A percentile compares a stretch with the other conserved stretches of the same genome.
phyloP scores from a whole-genome alignment of 257 asterid species.

The Lavandula angustifolia region DNA sequence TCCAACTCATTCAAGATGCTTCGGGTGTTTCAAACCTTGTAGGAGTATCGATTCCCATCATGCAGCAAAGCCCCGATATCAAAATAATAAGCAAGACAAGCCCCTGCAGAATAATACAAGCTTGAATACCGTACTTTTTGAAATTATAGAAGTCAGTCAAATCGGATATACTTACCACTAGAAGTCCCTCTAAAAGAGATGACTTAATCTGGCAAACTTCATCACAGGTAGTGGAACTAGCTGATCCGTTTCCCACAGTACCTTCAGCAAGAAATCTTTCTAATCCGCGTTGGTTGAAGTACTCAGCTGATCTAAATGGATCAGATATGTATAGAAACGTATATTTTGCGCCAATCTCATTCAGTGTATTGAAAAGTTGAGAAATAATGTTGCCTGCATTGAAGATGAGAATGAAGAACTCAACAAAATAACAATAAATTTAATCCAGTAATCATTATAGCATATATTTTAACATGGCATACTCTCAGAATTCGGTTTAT shows the following conservation, averaged over 20 bases:
- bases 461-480: constrained; percentile 24
- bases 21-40: constrained; percentile 91
- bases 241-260: constrained; percentile 46
- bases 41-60: constrained; percentile 98
- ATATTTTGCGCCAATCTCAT: constrained; percentile 73
- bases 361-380: constrained; percentile 60
- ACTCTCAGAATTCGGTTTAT: constrained; percentile 64
- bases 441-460: constrained; percentile 3
- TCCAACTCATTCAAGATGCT: constrained; percentile 55
- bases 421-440: not conserved
- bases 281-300: constrained; percentile 48
- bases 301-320: constrained; percentile 55
- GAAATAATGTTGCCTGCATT: constrained; percentile 74
- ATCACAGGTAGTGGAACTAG: constrained; percentile 62
- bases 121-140: constrained; percentile 3
- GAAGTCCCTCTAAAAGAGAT: constrained; percentile 81
- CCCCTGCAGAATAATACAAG: constrained; percentile 56
- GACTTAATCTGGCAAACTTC: constrained; percentile 92
- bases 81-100: constrained; percentile 81
- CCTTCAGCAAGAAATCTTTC: constrained; percentile 94
- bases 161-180: constrained; percentile 65
- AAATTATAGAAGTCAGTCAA: constrained; percentile 17
- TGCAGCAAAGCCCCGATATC: constrained; percentile 97
- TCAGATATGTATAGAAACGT: constrained; percentile 73
- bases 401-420: constrained; percentile 19